phyloP scores from a whole-genome alignment of 2,329 filamentous ascomycete species.

The Aspergillus sp. region DNA sequence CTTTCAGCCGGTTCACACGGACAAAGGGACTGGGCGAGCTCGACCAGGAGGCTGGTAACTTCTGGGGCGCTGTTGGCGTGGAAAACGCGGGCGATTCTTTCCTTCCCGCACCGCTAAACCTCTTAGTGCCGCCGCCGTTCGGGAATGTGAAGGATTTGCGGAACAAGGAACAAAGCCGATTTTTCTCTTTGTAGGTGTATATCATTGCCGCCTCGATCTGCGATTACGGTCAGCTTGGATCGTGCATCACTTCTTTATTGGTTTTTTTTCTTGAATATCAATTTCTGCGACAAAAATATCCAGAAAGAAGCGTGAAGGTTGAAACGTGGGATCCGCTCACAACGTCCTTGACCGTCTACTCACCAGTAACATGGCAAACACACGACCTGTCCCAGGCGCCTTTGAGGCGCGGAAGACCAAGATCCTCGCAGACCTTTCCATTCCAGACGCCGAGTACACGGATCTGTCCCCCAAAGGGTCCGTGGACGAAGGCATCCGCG shows the following conservation, averaged over 20 bases:
- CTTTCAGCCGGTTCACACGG: slow-evolving; percentile 14
- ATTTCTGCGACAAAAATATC: neutral
- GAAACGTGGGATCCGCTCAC: neutral
- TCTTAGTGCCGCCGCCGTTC: slow-evolving; percentile 15
- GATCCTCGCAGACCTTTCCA: slow-evolving; percentile 69
- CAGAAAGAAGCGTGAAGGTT: neutral
- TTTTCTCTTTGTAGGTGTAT: slow-evolving; percentile 5
- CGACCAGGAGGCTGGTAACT: slow-evolving; percentile 27
- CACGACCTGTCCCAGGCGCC: slow-evolving; percentile 22
- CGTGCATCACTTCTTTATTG: neutral
- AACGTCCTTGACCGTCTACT: too few relatives aligned
- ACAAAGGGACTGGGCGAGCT: slow-evolving; percentile 16
- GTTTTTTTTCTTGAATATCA: neutral
- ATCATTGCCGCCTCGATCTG: neutral
- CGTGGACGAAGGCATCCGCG: slow-evolving; percentile 74
- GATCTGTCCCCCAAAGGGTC: slow-evolving; percentile 88
- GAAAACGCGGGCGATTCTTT: slow-evolving; percentile 19
- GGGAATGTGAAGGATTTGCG: slow-evolving; percentile 15
- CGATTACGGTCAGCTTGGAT: neutral
- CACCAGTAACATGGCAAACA: neutral
- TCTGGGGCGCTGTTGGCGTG: slow-evolving; percentile 25
- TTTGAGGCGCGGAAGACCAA: slow-evolving; percentile 66
- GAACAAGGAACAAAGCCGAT: neutral
- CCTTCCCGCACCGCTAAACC: slow-evolving; percentile 17
- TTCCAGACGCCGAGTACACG: slow-evolving; percentile 69